These are phyloP conservation scores for Boletus sp. DNA, from an alignment of 768 basidiomycete species.

Conservation along the genomic window DNA sequence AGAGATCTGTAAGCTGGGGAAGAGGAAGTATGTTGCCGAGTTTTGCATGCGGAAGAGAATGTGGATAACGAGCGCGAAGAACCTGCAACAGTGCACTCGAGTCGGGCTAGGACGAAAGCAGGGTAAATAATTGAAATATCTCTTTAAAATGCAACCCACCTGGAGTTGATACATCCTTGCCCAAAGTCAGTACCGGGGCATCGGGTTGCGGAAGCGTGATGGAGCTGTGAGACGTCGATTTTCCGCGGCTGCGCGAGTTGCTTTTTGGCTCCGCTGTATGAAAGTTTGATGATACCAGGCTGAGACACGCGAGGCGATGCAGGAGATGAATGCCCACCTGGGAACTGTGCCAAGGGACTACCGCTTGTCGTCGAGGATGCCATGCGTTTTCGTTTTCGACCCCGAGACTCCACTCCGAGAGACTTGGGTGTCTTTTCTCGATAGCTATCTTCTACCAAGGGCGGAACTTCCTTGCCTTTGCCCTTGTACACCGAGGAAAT, in stretches of 20 bases:
- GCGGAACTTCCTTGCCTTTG: slow-evolving; percentile 17
- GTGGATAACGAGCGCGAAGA: slow-evolving; percentile 10
- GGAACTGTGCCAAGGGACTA: slow-evolving; percentile 7
- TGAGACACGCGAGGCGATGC: slow-evolving; percentile 3
- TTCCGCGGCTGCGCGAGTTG: slow-evolving; percentile 5
- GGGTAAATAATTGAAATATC: slow-evolving; percentile 4
- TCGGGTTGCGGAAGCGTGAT: slow-evolving; percentile 3
- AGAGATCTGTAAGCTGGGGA: slow-evolving; percentile 6
- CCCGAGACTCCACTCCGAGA: slow-evolving; percentile 5
- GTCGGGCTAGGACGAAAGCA: slow-evolving; percentile 7
- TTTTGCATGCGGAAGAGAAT: slow-evolving; percentile 8
- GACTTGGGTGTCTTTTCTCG: slow-evolving; percentile 15
- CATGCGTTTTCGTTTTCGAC: slow-evolving; percentile 26
- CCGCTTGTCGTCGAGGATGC: slow-evolving; percentile 14
- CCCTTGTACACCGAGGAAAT: slow-evolving; percentile 8
- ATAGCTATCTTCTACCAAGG: not conserved
- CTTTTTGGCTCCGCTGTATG: slow-evolving; percentile 6
- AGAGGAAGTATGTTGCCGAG: slow-evolving; percentile 4
- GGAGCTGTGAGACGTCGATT: slow-evolving; percentile 5
- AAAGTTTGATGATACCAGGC: slow-evolving; percentile 4
- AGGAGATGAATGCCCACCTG: slow-evolving; percentile 21
- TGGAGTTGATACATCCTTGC: slow-evolving; percentile 5
- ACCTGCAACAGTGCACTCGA: slow-evolving; percentile 1
- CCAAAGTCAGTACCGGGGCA: not conserved
- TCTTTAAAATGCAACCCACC: slow-evolving; percentile 8